Conservation (phyloP, 306 rosid species). For the Dryas octopetala region DNA sequence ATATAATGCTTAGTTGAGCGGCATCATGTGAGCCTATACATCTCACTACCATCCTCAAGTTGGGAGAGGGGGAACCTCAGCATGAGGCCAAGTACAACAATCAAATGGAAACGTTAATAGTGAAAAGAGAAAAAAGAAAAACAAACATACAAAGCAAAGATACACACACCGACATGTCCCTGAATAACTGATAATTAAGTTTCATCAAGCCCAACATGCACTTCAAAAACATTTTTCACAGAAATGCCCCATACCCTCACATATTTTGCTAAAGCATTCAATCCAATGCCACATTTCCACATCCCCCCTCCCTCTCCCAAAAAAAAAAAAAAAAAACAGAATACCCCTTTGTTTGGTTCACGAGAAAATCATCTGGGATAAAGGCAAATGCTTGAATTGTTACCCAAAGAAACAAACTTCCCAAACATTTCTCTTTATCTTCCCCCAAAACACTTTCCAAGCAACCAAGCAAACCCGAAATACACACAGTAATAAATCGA, state of each 20-base stretch:
- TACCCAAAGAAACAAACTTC: background rate
- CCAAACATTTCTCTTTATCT: background rate
- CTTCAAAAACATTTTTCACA: background rate
- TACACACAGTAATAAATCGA: background rate
- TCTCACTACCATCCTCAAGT: background rate
- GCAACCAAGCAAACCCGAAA: slow-evolving; percentile 3
- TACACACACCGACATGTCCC: background rate
- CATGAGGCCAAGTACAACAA: background rate
- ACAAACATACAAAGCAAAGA: background rate
- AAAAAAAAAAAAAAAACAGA: too few relatives aligned
- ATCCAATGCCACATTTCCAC: background rate
- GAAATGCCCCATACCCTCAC: background rate
- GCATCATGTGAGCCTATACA: background rate
- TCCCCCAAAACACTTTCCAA: background rate
- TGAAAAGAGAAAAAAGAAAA: background rate
- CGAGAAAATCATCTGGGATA: background rate
- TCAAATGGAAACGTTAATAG: background rate
- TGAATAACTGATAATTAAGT: background rate
- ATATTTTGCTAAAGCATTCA: background rate
- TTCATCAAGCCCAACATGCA: background rate
- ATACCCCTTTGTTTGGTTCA: background rate
- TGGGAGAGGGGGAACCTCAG: background rate
- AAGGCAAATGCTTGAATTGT: slow-evolving; percentile 2
- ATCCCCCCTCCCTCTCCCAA: background rate
- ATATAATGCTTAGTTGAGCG: background rate